phyloP scores from a whole-genome alignment of 225 moss, liverwort and hornwort genomes.

The Thuidium tamariscinum region DNA sequence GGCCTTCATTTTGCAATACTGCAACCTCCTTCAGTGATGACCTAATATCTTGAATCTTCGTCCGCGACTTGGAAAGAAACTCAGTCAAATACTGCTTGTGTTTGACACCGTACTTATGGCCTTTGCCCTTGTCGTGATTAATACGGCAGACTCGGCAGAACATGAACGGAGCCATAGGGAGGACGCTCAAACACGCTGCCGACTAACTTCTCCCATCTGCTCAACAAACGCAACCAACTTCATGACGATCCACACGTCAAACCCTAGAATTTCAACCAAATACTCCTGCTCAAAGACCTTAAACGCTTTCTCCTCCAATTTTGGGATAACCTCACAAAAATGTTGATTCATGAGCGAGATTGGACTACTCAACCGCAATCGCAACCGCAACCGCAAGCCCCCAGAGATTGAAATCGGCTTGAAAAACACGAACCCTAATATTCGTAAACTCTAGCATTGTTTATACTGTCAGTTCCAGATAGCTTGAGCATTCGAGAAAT shows the following conservation, averaged over 20 bases:
- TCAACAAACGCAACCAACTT: not conserved
- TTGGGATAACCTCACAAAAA: not conserved
- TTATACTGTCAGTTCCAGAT: not conserved
- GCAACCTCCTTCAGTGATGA: slow-evolving; percentile 41
- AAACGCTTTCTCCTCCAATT: not conserved
- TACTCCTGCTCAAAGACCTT: not conserved
- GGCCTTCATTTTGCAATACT: not conserved
- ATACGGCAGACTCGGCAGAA: slow-evolving; percentile 76
- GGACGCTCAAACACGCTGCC: not conserved
- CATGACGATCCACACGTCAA: not conserved
- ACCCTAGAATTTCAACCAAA: not conserved
- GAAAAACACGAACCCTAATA: not conserved
- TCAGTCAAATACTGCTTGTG: slow-evolving; percentile 58
- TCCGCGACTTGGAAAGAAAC: slow-evolving; percentile 35
- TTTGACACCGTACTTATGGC: slow-evolving; percentile 66
- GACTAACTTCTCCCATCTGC: not conserved
- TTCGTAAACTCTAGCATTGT: not conserved
- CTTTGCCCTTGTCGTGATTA: slow-evolving; percentile 73
- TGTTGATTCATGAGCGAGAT: not conserved
- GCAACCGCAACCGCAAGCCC: not conserved
- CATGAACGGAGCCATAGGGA: slow-evolving; percentile 34
- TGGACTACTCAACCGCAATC: not conserved
- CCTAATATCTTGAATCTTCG: slow-evolving; percentile 45
- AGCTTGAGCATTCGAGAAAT: not conserved
- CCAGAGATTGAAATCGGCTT: not conserved